phyloP scores from a whole-genome alignment of 2,329 filamentous ascomycete genomes.

The Trichothecium roseum region DNA sequence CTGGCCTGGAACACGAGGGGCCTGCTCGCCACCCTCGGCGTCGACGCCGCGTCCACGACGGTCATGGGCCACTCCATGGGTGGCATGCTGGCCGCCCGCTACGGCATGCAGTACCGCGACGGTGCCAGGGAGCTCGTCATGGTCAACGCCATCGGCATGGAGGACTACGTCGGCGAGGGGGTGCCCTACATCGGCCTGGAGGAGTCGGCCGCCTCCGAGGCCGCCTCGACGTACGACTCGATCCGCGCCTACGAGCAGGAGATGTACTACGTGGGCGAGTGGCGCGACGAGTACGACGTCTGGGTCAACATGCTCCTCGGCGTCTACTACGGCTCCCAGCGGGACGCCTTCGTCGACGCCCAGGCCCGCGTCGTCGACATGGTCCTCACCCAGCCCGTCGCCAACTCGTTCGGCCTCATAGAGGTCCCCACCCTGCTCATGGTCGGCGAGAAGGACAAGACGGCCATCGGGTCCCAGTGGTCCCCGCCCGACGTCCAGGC shows the following conservation, averaged over 20 bases:
- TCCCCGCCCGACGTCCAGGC: constrained; percentile 30
- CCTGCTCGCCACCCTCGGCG: constrained; percentile 31
- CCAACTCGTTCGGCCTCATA: constrained; percentile 36
- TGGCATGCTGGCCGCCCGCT: constrained; percentile 42
- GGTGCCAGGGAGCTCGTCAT: constrained; percentile 32
- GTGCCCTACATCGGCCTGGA: constrained; percentile 36
- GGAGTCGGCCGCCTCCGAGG: constrained; percentile 23
- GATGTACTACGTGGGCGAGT: constrained; percentile 37
- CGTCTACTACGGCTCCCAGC: constrained; percentile 35
- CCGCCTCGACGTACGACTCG: constrained; percentile 27
- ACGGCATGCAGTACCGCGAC: constrained; percentile 37
- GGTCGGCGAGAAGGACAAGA: constrained; percentile 40
- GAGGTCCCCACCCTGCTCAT: constrained; percentile 35
- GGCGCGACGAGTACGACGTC: constrained; percentile 37
- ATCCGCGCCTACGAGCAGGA: constrained; percentile 35
- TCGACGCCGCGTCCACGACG: constrained; percentile 31
- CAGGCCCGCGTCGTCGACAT: constrained; percentile 43
- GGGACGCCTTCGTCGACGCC: constrained; percentile 30
- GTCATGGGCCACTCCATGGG: constrained; percentile 45
- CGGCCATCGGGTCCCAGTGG: constrained; percentile 45
- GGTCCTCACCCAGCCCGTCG: constrained; percentile 41
- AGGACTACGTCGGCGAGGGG: constrained; percentile 40
- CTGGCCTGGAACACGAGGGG: constrained; percentile 38
- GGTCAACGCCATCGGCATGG: constrained; percentile 41
- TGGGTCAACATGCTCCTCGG: constrained; percentile 46